Evolutionary conservation across 176 grass and related monocot genomes (phyloP), one percentile per base, ranked within the genome.

Genomic region (Eragrostis nindensis): DNA sequence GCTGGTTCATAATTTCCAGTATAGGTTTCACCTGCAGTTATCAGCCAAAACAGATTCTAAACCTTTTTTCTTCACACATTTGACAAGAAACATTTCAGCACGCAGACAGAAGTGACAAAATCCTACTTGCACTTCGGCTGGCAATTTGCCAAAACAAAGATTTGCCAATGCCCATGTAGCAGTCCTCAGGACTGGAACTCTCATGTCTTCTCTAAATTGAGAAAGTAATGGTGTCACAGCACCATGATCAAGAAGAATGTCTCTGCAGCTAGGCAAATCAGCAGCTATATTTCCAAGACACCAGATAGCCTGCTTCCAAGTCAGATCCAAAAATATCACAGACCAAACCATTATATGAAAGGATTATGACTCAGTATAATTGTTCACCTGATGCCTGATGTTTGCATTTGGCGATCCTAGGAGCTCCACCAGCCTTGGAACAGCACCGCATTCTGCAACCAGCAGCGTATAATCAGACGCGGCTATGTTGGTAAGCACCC

Each of bases 401-500:
- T 83, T 80, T 24, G 70, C 87, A 75, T 73, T 68, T 86, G 85
- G 69, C 42, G 92, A 97, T 48, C 53, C 76, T 75, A 97, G 80
- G 70, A 97, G 92, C 18, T 90, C 57, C 66, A 97, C 73, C 39
- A 97, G 79, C 64, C 60, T 86, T 80, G 85, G 82, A 78, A 94
- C 80, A 46, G 92, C 83, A 81, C 92, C 92, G 0, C 78, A 73
- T 81, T 97, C 79, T 46, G 86, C 87, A 73, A 97, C 89, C 40
- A 89, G 73, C 80, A 84, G 70, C 78, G 94, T 89, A 77, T 94
- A 93, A 71, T 92, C 89, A 66, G 92, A 90, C 55, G 94, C 82
- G 83, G 94, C 75, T 90, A 97, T 88, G 84, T 97, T 94, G 66
- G 89, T 97, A 75, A 97, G 85, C 62, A 79, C 87, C 87, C 92